These are phyloP conservation scores for Phenoliferia sp. DNA, from an alignment of 1,284 basidiomycete species.

Conservation along the genomic window DNA sequence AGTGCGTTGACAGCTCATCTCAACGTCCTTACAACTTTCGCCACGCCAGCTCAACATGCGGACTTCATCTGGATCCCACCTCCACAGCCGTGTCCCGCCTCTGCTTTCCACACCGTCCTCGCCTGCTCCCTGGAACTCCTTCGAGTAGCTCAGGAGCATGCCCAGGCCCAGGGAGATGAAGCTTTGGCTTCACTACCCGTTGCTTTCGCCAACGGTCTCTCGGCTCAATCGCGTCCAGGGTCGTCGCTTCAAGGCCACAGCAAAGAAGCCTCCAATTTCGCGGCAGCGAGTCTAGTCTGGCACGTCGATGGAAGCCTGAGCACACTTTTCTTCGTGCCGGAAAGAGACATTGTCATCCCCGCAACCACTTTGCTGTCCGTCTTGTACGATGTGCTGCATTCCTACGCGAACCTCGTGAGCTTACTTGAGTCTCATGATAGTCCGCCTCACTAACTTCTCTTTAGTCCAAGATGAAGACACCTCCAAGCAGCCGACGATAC, in stretches of 20 bases:
- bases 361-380: slow-evolving; percentile 31
- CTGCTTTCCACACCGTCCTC: not conserved
- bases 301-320: slow-evolving; percentile 36
- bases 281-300: not conserved
- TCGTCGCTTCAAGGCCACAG: too few species aligned
- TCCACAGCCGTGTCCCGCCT: not conserved
- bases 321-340: slow-evolving; percentile 35
- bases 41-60: not conserved
- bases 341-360: slow-evolving; percentile 36
- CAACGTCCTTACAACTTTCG: not conserved
- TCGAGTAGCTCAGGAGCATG: not conserved
- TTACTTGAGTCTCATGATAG: slow-evolving; percentile 18
- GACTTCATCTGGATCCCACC: not conserved
- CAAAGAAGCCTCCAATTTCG: too few species aligned
- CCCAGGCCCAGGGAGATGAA: not conserved
- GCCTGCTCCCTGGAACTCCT: not conserved
- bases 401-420: slow-evolving; percentile 18
- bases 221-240: not conserved
- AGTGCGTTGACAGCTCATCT: not conserved
- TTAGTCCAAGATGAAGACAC: not conserved
- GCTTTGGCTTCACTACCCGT: not conserved
- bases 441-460: slow-evolving; percentile 11
- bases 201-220: not conserved
- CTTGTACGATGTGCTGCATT: slow-evolving; percentile 17
- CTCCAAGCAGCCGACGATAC: not conserved